Percentiles rank a stretch among this genome's conserved stretches.
phyloP scores from a whole-genome alignment of 2,329 filamentous ascomycete genomes.

The Phaeosphaeriaceae sp. region DNA sequence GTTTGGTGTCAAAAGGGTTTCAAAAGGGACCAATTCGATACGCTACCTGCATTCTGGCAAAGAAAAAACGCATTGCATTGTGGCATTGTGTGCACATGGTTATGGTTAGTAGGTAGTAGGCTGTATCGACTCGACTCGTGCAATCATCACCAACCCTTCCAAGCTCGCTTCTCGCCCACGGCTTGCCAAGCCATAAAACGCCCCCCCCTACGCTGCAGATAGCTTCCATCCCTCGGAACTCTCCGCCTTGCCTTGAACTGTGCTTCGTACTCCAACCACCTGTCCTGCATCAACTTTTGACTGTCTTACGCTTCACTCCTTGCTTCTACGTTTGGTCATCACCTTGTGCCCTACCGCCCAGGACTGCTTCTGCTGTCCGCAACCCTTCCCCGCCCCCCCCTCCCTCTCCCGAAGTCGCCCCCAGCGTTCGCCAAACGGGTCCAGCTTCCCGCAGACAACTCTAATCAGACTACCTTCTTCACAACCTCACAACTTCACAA shows the following conservation, averaged over 20 bases:
- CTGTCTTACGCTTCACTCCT: conserved; percentile 6
- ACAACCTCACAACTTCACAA: conserved; percentile 45
- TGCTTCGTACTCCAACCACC: too few species aligned
- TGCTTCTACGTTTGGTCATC: conserved; percentile 10
- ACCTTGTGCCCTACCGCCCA: conserved; percentile 1
- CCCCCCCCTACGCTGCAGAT: conserved; percentile 43
- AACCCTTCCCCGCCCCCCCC: conserved; percentile 11
- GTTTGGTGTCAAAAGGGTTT: conserved; percentile 34
- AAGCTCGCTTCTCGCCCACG: conserved; percentile 43
- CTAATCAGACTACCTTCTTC: conserved; percentile 32
- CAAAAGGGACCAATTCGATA: conserved; percentile 24
- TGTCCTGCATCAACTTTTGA: too few species aligned
- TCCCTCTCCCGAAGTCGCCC: conserved; percentile 22
- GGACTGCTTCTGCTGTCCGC: conserved; percentile 20
- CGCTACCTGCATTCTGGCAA: conserved; percentile 32
- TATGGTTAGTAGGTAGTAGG: not conserved
- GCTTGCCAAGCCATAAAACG: conserved; percentile 45
- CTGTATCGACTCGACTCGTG: conserved; percentile 19
- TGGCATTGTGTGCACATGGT: not conserved
- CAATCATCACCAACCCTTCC: conserved; percentile 21
- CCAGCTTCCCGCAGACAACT: conserved; percentile 24
- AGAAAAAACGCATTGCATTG: conserved; percentile 20
- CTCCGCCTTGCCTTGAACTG: conserved; percentile 20
- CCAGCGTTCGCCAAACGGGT: conserved; percentile 31
- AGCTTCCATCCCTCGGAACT: conserved; percentile 31